phyloP scores from a whole-genome alignment of 495 filamentous ascomycete species.

The Penicillium verhagenii region DNA sequence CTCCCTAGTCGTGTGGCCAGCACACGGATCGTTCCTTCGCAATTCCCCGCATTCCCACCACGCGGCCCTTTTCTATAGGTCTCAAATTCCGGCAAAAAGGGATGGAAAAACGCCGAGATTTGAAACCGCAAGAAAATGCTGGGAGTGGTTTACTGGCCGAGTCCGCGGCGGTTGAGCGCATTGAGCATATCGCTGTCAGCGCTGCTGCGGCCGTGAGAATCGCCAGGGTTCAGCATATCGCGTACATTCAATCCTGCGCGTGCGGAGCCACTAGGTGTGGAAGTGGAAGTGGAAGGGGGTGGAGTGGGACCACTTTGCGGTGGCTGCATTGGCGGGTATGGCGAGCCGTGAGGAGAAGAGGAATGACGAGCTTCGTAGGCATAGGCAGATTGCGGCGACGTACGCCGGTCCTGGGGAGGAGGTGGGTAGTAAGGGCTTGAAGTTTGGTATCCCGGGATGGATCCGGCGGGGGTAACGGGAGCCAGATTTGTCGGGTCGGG shows the following conservation, averaged over 20 bases:
- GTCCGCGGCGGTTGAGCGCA: conserved; percentile 48
- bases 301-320: conserved; percentile 11
- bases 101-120: too few relatives aligned
- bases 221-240: conserved; percentile 50
- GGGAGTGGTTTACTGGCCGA: conserved; percentile 7
- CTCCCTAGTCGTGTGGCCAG: conserved; percentile 29
- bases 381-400: conserved; percentile 50
- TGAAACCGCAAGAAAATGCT: not conserved
- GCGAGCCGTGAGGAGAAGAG: conserved; percentile 50
- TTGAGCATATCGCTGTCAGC: conserved; percentile 59
- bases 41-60: conserved; percentile 9
- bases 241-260: conserved; percentile 53
- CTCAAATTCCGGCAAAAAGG: not conserved
- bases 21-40: conserved; percentile 26
- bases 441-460: conserved; percentile 48
- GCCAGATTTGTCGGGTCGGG: conserved; percentile 55
- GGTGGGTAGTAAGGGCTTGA: conserved; percentile 48
- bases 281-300: conserved; percentile 25
- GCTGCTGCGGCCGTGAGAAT: conserved; percentile 47
- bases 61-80: conserved; percentile 1
- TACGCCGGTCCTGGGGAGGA: conserved; percentile 43
- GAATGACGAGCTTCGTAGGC: conserved; percentile 50
- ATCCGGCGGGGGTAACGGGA: conserved; percentile 50
- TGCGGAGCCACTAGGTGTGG: conserved; percentile 36
- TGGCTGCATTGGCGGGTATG: conserved; percentile 45